Conservation (phyloP, 1,284 basidiomycete species). For the Apiotrichum brassicae region DNA sequence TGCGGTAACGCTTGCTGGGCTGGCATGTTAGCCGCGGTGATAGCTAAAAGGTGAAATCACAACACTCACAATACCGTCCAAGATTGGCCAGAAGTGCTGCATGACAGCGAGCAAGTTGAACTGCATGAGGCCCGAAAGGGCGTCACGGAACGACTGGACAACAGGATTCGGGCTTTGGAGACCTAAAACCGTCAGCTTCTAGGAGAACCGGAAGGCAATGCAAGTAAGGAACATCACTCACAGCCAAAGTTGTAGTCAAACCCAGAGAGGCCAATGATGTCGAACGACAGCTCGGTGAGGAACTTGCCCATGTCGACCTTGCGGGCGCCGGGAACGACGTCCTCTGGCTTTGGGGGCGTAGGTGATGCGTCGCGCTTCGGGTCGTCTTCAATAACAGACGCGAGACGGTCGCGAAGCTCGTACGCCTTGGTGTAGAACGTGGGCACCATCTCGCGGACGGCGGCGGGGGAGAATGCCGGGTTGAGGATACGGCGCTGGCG, state of each 20-base stretch:
- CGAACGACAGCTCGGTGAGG: constrained; percentile 54
- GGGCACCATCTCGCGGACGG: constrained; percentile 41
- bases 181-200: constrained; percentile 6
- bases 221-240: neutral
- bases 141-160: constrained; percentile 45
- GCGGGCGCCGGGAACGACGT: constrained; percentile 11
- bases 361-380: neutral
- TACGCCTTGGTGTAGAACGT: constrained; percentile 59
- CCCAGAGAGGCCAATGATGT: constrained; percentile 61
- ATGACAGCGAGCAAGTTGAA: constrained; percentile 6
- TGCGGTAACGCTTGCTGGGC: constrained; percentile 1
- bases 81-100: constrained; percentile 14
- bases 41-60: constrained; percentile 55
- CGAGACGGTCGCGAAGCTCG: constrained; percentile 45
- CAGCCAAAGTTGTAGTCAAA: constrained; percentile 55
- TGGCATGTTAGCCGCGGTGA: constrained; percentile 9
- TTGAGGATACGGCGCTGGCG: constrained; percentile 50
- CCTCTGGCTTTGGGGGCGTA: constrained; percentile 7
- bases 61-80: constrained; percentile 44
- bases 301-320: constrained; percentile 10
- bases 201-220: too few species aligned
- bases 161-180: constrained; percentile 23
- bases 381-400: neutral
- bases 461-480: constrained; percentile 40
- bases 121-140: neutral